Conservation (phyloP, 164 flowering plant species). For the Nymphaea colorata region DNA sequence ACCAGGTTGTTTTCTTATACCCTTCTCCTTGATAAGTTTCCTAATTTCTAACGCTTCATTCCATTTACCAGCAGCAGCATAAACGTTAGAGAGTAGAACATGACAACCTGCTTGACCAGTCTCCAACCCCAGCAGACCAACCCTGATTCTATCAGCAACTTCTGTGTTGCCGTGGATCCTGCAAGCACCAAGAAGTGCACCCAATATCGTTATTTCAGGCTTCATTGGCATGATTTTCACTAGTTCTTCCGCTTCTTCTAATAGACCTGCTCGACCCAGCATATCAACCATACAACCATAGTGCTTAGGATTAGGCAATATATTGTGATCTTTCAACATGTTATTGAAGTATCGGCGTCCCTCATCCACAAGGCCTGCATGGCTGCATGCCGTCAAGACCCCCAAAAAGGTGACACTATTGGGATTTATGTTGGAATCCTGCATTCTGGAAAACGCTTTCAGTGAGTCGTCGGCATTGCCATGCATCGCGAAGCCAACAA, state of each 20-base stretch:
- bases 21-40: constrained; percentile 5
- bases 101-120: constrained; percentile 18
- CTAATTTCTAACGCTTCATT: constrained; percentile 12
- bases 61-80: constrained; percentile 21
- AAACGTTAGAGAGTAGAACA: constrained; percentile 19
- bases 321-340: constrained; percentile 10
- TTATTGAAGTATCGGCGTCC: constrained; percentile 11
- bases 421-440: constrained; percentile 7
- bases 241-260: constrained; percentile 19
- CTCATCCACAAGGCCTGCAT: constrained; percentile 23
- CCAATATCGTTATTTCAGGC: constrained; percentile 19
- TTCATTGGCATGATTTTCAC: constrained; percentile 16
- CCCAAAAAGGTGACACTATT: constrained; percentile 18
- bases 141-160: constrained; percentile 11
- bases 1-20: constrained; percentile 15
- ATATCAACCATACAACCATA: constrained; percentile 22
- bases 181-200: constrained; percentile 23
- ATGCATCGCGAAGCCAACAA: constrained; percentile 17
- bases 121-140: constrained; percentile 9
- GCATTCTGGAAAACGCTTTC: constrained; percentile 14
- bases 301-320: constrained; percentile 18
- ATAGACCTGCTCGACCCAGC: constrained; percentile 19
- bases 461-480: constrained; percentile 13
- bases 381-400: constrained; percentile 21
- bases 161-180: constrained; percentile 14